phyloP scores from a whole-genome alignment of 2,329 filamentous ascomycete genomes.

The Macroventuria anomochaeta region DNA sequence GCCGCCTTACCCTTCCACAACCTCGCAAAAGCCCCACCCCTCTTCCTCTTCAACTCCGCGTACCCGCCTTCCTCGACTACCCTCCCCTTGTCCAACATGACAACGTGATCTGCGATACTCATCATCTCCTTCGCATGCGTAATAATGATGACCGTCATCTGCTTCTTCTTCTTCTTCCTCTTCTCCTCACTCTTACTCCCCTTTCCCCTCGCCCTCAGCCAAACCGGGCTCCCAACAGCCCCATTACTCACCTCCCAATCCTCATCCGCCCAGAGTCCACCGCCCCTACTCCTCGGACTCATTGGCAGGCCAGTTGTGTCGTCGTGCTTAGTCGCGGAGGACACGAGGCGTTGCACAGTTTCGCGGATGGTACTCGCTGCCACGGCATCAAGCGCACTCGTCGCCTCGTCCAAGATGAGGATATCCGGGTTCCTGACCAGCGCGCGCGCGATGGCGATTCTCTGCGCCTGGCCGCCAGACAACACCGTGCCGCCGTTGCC shows the following conservation, averaged over 20 bases:
- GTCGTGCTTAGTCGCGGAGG: neutral
- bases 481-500: slow-evolving; percentile 78
- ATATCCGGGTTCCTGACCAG: slow-evolving; percentile 73
- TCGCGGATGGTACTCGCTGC: slow-evolving; percentile 69
- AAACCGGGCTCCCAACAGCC: slow-evolving; percentile 4
- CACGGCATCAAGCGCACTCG: slow-evolving; percentile 76
- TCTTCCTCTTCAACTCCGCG: slow-evolving; percentile 59
- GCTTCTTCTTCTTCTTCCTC: slow-evolving; percentile 26
- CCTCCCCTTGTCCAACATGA: slow-evolving; percentile 73
- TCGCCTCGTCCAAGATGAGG: slow-evolving; percentile 86
- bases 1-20: slow-evolving; percentile 49
- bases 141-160: slow-evolving; percentile 76
- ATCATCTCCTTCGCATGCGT: slow-evolving; percentile 90
- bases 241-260: slow-evolving; percentile 18
- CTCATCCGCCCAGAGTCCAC: slow-evolving; percentile 22
- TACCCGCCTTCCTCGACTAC: slow-evolving; percentile 73
- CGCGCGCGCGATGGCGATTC: slow-evolving; percentile 80
- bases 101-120: slow-evolving; percentile 73
- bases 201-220: slow-evolving; percentile 10
- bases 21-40: slow-evolving; percentile 37
- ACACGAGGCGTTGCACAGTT: slow-evolving; percentile 64
- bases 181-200: slow-evolving; percentile 6
- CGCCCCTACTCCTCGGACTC: slow-evolving; percentile 1
- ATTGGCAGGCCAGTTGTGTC: neutral
- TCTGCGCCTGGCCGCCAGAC: slow-evolving; percentile 83